These are phyloP conservation scores for Crocinoboletus sp. DNA, from an alignment of 1,284 basidiomycete genomes.

Conservation along the genomic window DNA sequence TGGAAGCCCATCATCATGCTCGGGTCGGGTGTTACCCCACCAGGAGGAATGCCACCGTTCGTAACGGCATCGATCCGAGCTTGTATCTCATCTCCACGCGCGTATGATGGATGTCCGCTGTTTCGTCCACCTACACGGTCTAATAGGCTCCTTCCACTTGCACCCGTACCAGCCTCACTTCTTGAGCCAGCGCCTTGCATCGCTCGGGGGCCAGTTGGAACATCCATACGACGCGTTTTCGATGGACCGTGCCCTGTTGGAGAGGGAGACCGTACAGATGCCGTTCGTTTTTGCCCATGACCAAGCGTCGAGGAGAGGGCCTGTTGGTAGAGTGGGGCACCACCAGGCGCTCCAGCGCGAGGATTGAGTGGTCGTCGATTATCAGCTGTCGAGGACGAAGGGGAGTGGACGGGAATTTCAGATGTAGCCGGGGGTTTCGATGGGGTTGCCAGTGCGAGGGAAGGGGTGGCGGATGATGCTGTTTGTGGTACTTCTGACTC, in stretches of 20 bases:
- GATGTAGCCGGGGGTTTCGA: conserved; percentile 20
- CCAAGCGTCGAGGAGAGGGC: conserved; percentile 63
- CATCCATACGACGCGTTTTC: conserved; percentile 65
- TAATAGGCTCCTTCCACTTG: conserved; percentile 55
- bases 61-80: conserved; percentile 75
- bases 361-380: conserved; percentile 41
- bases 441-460: conserved; percentile 19
- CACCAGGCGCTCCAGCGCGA: conserved; percentile 32
- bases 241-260: conserved; percentile 54
- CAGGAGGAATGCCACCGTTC: conserved; percentile 41
- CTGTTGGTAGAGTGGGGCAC: conserved; percentile 57
- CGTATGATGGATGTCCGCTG: conserved; percentile 16
- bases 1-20: conserved; percentile 59
- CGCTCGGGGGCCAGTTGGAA: conserved; percentile 75
- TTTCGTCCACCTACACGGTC: conserved; percentile 66
- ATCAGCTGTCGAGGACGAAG: conserved; percentile 34
- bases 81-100: conserved; percentile 64
- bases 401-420: conserved; percentile 23
- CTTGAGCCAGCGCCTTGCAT: conserved; percentile 56
- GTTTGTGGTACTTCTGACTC: conserved; percentile 39
- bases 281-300: conserved; percentile 60
- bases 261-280: conserved; percentile 71
- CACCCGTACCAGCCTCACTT: conserved; percentile 13
- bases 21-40: conserved; percentile 40
- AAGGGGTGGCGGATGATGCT: conserved; percentile 33